Evolutionary conservation across 305 asterid genomes (phyloP).

Genomic region (Salvia sclarea): DNA sequence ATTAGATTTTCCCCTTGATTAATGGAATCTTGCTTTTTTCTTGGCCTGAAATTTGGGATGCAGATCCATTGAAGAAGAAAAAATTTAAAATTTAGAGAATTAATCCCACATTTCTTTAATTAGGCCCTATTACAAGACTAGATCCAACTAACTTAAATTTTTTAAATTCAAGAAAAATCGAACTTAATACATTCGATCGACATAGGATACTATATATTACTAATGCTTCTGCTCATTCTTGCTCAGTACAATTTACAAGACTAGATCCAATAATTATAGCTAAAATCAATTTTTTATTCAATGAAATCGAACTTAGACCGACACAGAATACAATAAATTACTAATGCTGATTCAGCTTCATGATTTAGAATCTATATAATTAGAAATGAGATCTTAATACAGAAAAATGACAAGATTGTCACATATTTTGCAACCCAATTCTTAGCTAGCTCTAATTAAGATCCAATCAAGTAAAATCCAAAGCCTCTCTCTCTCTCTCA

Average conservation of each 20-base stretch:
- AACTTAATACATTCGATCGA: no score
- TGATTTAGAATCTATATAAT: background rate
- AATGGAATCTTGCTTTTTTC: background rate
- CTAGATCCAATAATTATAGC: background rate
- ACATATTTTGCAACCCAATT: background rate
- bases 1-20: background rate
- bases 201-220: no score
- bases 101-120: background rate
- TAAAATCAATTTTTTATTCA: background rate
- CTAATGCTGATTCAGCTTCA: background rate
- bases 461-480: no score
- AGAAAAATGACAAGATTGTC: background rate
- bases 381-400: background rate
- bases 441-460: constrained; percentile 15
- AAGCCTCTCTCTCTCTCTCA: no score
- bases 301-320: constrained; percentile 6
- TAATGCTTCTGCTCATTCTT: no score
- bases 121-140: background rate
- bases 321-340: background rate
- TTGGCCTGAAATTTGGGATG: background rate
- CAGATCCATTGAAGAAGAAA: background rate
- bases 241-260: no score
- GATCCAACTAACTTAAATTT: no score
- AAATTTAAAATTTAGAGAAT: background rate
- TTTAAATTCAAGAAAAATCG: no score